Evolutionary conservation across 2,329 filamentous ascomycete genomes (phyloP).

Genomic region (Colletotrichum limetticola): DNA sequence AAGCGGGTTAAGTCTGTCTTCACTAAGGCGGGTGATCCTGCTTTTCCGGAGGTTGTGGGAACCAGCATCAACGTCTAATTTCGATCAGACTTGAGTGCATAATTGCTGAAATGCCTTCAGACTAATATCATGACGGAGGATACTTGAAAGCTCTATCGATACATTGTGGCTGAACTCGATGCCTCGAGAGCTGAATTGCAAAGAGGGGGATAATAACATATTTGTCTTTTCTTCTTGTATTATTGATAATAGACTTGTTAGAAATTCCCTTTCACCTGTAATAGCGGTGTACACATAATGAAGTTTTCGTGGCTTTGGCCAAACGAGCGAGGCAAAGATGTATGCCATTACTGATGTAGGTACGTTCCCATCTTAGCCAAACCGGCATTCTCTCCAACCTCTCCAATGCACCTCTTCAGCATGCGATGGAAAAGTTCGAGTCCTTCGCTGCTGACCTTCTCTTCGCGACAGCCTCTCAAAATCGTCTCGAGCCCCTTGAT

Average conservation of each 20-base stretch:
- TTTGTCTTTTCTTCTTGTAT: no score
- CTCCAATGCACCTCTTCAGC: not conserved
- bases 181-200: no score
- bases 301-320: not conserved
- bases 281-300: not conserved
- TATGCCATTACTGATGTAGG: not conserved
- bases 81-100: not conserved
- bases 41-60: conserved; percentile 7
- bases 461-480: not conserved
- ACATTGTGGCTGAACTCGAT: no score
- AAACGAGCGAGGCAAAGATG: not conserved
- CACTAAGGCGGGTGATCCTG: not conserved
- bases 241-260: no score
- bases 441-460: not conserved
- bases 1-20: not conserved
- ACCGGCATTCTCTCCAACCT: not conserved
- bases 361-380: not conserved
- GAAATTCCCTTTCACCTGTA: not conserved
- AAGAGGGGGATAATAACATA: no score
- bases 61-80: not conserved
- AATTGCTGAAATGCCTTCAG: no score
- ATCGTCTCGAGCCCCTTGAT: not conserved
- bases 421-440: not conserved
- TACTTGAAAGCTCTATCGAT: not conserved
- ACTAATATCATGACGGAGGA: not conserved